Evolutionary conservation across 2,329 filamentous ascomycete species (phyloP), one percentile per base, ranked within the genome.

Genomic region (Aspergillus ibericus): DNA sequence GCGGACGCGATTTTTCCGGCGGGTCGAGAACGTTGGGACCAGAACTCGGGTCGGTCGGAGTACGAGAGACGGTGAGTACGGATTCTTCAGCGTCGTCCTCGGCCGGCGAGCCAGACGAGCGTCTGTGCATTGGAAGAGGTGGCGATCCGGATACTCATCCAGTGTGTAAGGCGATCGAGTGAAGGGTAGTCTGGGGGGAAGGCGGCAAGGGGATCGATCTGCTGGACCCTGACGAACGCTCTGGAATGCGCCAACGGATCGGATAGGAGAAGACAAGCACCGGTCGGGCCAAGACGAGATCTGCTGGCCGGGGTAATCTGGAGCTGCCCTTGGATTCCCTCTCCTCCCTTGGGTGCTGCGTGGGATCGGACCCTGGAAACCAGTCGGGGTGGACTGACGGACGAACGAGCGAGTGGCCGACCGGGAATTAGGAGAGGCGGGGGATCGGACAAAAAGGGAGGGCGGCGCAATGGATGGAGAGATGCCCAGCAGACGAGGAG

Each of bases 41-140:
- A 72, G 75, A 64, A 55, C 58, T 64, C 46, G 61, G 59, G 50
- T 76, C 74, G 53, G 68, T 67, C 59, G 70, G 63, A 53, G 68
- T 61, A 67, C 72, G 72, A 61, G 70, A 66, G 61, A 65, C 51
- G 51, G 51, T 32, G 51, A 42, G 63, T 63, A 67, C 67, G 60
- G 71, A 70, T 63, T 75, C 71, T 67, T 74, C 70, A 72, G 70
- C 67, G 66, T 75, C 74, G 70, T 77, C 75, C 74, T 72, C 72
- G 66, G 72, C 70, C 68, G 74, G 73, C 62, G 74, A 76, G 67
- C 73, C 75, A 70, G 76, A 78, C 70, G 72, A 76, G 68, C 75
- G 76, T 76, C 74, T 77, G 70, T 73, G 76, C 76, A 78, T 78
- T 77, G 69, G 75, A 75, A 69, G 70, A 70, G 61, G 65, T 67